These are phyloP conservation scores for Colletotrichum sp. DNA, from an alignment of 2,329 filamentous ascomycete genomes.

Conservation along the genomic window DNA sequence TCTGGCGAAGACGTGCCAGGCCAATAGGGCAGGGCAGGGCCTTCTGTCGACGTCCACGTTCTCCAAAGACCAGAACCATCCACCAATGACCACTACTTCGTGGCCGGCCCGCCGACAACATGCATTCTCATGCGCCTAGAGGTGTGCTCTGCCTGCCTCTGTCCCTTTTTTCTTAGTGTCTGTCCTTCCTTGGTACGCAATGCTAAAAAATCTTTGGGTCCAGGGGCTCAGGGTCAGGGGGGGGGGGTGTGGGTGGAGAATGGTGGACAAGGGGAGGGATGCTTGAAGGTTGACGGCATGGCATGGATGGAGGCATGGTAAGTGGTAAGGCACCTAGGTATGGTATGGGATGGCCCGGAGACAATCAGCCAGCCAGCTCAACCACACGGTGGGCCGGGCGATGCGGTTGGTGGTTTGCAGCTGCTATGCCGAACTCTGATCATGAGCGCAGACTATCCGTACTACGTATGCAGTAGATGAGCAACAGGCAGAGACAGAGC, in stretches of 20 bases:
- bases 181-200: background rate
- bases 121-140: background rate
- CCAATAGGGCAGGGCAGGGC: background rate
- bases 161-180: background rate
- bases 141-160: background rate
- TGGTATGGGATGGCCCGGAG: conserved; percentile 16
- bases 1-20: background rate
- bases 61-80: background rate
- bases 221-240: background rate
- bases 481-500: background rate
- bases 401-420: background rate
- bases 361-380: background rate
- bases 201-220: conserved; percentile 3
- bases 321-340: background rate
- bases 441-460: background rate
- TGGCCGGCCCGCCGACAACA: background rate
- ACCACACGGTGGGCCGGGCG: background rate
- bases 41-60: background rate
- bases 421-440: background rate
- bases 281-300: background rate
- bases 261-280: background rate
- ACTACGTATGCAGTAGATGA: background rate
- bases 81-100: background rate
- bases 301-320: background rate
- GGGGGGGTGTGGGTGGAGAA: background rate